Conservation (phyloP, 2,329 filamentous ascomycete genomes). For the Aspergillus oerlinghausenensis region DNA sequence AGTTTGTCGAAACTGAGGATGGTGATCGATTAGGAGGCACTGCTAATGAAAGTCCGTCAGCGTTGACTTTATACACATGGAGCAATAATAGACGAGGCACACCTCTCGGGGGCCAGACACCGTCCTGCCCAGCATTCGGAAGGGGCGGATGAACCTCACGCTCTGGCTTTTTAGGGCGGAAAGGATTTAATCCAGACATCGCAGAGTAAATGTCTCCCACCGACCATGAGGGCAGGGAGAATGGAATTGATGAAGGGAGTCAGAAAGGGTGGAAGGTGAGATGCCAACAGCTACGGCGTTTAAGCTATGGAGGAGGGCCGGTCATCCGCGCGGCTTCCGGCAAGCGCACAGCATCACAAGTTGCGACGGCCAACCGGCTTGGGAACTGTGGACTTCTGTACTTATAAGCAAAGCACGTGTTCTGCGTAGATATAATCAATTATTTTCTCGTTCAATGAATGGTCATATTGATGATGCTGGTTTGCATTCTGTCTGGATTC, state of each 20-base stretch:
- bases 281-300: neutral
- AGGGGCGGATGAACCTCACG: slow-evolving; percentile 24
- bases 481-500: neutral
- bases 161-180: slow-evolving; percentile 42
- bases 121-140: slow-evolving; percentile 5
- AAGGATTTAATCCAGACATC: slow-evolving; percentile 49
- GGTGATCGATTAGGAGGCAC: slow-evolving; percentile 7
- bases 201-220: slow-evolving; percentile 23
- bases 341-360: slow-evolving; percentile 1
- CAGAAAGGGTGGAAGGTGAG: slow-evolving; percentile 5
- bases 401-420: neutral
- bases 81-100: neutral
- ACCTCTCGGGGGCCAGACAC: neutral
- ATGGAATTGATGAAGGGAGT: slow-evolving; percentile 8
- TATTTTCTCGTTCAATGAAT: neutral
- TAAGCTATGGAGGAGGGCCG: slow-evolving; percentile 1
- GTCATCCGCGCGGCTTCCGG: slow-evolving; percentile 10
- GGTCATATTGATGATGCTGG: neutral
- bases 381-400: neutral
- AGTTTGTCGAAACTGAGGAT: slow-evolving; percentile 2
- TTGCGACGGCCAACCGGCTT: slow-evolving; percentile 1
- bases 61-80: neutral
- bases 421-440: neutral
- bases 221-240: slow-evolving; percentile 26
- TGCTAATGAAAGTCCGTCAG: slow-evolving; percentile 13